Percentiles rank a stretch among this genome's conserved stretches.
Conservation (phyloP, 768 basidiomycete species). For the Antrodiella citrinella region DNA sequence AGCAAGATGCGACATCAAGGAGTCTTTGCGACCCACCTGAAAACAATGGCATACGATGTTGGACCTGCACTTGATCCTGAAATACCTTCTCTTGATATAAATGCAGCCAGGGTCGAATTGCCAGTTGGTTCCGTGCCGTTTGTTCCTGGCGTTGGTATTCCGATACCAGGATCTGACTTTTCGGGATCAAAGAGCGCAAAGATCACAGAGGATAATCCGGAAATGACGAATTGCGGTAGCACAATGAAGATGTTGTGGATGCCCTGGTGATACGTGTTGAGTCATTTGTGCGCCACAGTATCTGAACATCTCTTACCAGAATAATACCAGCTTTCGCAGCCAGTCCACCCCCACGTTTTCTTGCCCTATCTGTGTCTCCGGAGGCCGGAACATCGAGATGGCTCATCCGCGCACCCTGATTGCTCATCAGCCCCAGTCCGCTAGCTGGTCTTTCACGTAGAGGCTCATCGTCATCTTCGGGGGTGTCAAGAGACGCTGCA, state of each 20-base stretch:
- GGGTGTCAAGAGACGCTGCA: slow-evolving; percentile 15
- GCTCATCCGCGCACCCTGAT: slow-evolving; percentile 42
- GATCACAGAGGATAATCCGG: slow-evolving; percentile 74
- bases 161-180: slow-evolving; percentile 25
- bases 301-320: slow-evolving; percentile 40
- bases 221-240: slow-evolving; percentile 89
- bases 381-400: slow-evolving; percentile 30
- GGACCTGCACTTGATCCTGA: slow-evolving; percentile 27
- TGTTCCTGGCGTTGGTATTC: slow-evolving; percentile 22
- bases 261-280: slow-evolving; percentile 40
- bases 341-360: slow-evolving; percentile 27
- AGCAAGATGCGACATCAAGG: background rate
- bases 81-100: slow-evolving; percentile 14
- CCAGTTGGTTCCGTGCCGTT: background rate
- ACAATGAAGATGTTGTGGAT: slow-evolving; percentile 95
- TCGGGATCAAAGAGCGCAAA: slow-evolving; percentile 79
- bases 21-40: slow-evolving; percentile 62
- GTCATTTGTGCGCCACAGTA: background rate
- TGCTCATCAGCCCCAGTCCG: slow-evolving; percentile 27
- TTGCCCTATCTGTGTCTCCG: slow-evolving; percentile 14
- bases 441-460: slow-evolving; percentile 11
- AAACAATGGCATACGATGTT: slow-evolving; percentile 75
- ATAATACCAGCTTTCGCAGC: slow-evolving; percentile 87
- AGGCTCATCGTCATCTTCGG: slow-evolving; percentile 7
- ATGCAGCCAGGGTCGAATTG: slow-evolving; percentile 4